Percentiles rank a stretch among this genome's conserved stretches.
Evolutionary conservation across 1,284 basidiomycete species (phyloP).

Genomic region (Trichosporon faecale): DNA sequence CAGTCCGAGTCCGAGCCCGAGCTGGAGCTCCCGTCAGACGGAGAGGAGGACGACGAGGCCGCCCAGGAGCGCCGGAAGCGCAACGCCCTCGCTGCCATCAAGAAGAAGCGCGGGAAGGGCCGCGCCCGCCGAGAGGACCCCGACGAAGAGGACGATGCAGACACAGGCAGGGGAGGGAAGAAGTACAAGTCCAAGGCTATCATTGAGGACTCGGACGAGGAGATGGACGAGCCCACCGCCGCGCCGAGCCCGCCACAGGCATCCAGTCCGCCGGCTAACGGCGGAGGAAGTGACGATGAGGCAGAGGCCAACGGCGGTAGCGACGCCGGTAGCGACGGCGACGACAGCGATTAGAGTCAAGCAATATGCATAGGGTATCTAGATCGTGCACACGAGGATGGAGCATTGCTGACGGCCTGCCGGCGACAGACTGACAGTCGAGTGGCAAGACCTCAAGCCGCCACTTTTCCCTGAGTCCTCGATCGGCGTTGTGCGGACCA

Average conservation of each 20-base stretch:
- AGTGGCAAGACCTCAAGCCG: neutral
- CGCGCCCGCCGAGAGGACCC: conserved; percentile 31
- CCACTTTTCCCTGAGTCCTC: neutral
- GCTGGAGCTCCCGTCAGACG: conserved; percentile 25
- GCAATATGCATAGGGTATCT: neutral
- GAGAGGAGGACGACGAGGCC: conserved; percentile 27
- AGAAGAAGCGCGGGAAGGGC: conserved; percentile 20
- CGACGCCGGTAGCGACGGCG: conserved; percentile 11
- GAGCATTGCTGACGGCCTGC: too few species aligned
- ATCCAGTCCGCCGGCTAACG: neutral
- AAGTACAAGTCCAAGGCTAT: conserved; percentile 49
- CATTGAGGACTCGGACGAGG: conserved; percentile 47
- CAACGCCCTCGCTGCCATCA: conserved; percentile 32
- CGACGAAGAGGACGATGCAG: conserved; percentile 36
- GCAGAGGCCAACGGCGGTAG: neutral
- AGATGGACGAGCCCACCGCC: conserved; percentile 22
- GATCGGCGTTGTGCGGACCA: neutral
- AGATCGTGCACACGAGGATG: neutral
- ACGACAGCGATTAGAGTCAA: conserved; percentile 6
- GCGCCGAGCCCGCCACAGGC: neutral
- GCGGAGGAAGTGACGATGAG: neutral
- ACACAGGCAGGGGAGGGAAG: conserved; percentile 38
- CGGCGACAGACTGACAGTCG: too few species aligned
- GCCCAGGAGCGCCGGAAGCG: conserved; percentile 15
- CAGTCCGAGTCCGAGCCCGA: conserved; percentile 35